A percentile compares a stretch with the other conserved stretches of the same genome.
Evolutionary conservation across 768 basidiomycete genomes (phyloP).

Genomic region (Termitomyces sp.): DNA sequence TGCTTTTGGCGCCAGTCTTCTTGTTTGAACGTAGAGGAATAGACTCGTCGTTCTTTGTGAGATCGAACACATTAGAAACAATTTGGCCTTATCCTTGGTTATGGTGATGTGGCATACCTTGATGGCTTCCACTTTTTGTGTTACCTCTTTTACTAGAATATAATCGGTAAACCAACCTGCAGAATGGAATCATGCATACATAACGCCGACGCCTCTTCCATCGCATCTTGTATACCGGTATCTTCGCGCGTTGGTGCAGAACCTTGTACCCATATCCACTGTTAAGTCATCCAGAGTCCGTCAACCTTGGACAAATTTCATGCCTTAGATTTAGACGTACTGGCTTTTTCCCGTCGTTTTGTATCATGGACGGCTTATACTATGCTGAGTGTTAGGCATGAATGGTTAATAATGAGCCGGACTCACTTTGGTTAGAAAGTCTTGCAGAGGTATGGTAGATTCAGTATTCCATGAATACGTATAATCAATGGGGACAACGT

Average conservation of each 20-base stretch:
- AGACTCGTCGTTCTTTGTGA: constrained; percentile 49
- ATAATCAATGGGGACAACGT: constrained; percentile 33
- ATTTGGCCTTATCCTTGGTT: neutral
- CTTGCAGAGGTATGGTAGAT: constrained; percentile 36
- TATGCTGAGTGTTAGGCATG: constrained; percentile 17
- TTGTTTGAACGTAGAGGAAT: constrained; percentile 67
- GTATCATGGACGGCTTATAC: constrained; percentile 75
- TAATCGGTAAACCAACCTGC: neutral
- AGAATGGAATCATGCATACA: constrained; percentile 25
- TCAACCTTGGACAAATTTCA: neutral
- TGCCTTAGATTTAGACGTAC: constrained; percentile 30
- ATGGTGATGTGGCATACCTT: constrained; percentile 32
- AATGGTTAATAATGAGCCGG: neutral
- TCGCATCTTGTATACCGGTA: constrained; percentile 24
- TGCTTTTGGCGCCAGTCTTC: constrained; percentile 66
- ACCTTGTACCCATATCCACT: constrained; percentile 67
- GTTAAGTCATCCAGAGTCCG: neutral
- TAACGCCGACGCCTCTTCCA: constrained; percentile 37
- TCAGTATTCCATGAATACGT: constrained; percentile 47
- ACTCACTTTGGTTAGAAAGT: constrained; percentile 51
- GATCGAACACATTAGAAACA: neutral
- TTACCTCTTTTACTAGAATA: constrained; percentile 47
- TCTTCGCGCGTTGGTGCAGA: constrained; percentile 18
- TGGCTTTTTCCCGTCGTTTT: constrained; percentile 71
- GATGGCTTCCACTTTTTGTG: constrained; percentile 52